Evolutionary conservation across 768 basidiomycete genomes (phyloP).

Genomic region (Mycena alexandri): DNA sequence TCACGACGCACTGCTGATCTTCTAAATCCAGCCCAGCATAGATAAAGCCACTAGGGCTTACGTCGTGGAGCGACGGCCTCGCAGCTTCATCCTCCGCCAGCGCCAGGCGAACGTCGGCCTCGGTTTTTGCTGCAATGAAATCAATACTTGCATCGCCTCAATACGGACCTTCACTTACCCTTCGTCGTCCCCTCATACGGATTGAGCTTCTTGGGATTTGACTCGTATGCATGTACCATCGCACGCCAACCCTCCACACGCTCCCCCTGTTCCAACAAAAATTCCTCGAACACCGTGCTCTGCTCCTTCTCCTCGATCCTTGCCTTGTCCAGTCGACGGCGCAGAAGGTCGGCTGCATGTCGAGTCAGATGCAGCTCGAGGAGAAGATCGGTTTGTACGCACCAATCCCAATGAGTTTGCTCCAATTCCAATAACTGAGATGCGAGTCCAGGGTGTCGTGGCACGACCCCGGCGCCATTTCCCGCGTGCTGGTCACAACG

Average conservation of each 20-base stretch:
- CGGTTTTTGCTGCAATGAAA: slow-evolving; percentile 7
- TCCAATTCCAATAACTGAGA: slow-evolving; percentile 44
- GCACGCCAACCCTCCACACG: slow-evolving; percentile 3
- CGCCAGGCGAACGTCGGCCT: slow-evolving; percentile 4
- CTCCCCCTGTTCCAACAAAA: not conserved
- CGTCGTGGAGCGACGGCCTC: slow-evolving; percentile 5
- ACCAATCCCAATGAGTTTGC: slow-evolving; percentile 43
- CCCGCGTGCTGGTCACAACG: too few species aligned
- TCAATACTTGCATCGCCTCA: too few species aligned
- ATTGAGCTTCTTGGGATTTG: not conserved
- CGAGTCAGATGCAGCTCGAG: not conserved
- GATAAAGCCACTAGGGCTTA: slow-evolving; percentile 12
- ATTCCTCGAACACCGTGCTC: not conserved
- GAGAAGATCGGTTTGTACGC: not conserved
- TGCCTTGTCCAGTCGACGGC: not conserved
- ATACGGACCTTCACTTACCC: not conserved
- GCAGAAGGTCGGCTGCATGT: not conserved
- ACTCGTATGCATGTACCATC: not conserved
- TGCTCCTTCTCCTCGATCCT: not conserved
- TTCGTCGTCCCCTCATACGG: slow-evolving; percentile 2
- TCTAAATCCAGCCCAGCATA: slow-evolving; percentile 6
- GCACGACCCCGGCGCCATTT: slow-evolving; percentile 27
- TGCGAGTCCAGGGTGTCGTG: slow-evolving; percentile 45
- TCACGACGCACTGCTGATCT: slow-evolving; percentile 16
- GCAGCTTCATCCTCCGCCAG: slow-evolving; percentile 13